Conservation (phyloP, 139 green algal species). For the Chlorella vulgaris region DNA sequence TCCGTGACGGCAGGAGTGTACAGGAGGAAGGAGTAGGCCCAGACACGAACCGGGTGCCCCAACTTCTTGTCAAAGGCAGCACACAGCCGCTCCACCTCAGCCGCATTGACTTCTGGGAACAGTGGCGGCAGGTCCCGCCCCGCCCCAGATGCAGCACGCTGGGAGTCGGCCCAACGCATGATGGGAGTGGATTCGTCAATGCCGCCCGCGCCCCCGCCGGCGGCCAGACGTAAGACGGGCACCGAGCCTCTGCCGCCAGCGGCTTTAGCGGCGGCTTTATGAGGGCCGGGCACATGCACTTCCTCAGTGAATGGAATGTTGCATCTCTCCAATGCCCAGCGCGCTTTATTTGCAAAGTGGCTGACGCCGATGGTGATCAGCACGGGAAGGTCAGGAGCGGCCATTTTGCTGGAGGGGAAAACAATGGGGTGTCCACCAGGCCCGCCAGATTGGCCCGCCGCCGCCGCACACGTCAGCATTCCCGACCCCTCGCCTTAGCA, state of each 20-base stretch:
- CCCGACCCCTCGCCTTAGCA: no score
- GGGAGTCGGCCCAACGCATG: conserved; percentile 10
- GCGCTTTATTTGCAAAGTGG: conserved; percentile 13
- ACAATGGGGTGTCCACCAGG: no score
- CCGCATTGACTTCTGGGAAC: background rate
- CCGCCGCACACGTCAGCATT: no score
- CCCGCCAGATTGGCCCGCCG: no score
- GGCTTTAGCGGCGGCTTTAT: background rate
- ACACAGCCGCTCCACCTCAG: conserved; percentile 5
- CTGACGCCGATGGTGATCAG: conserved; percentile 5
- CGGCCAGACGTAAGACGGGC: conserved; percentile 19
- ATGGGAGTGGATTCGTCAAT: conserved; percentile 12
- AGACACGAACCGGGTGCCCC: background rate
- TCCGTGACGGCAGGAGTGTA: background rate
- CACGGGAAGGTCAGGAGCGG: background rate
- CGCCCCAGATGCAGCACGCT: background rate
- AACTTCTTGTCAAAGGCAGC: background rate
- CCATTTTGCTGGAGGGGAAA: no score
- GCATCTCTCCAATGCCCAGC: conserved; percentile 15
- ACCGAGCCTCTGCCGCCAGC: conserved; percentile 2
- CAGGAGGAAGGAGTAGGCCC: conserved; percentile 25
- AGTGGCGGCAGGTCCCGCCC: background rate
- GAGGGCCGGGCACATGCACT: background rate
- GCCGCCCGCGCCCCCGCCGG: background rate
- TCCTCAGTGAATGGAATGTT: conserved; percentile 1